phyloP scores from a whole-genome alignment of 352 stramenopile genomes.

The Globisporangium camurandrum region DNA sequence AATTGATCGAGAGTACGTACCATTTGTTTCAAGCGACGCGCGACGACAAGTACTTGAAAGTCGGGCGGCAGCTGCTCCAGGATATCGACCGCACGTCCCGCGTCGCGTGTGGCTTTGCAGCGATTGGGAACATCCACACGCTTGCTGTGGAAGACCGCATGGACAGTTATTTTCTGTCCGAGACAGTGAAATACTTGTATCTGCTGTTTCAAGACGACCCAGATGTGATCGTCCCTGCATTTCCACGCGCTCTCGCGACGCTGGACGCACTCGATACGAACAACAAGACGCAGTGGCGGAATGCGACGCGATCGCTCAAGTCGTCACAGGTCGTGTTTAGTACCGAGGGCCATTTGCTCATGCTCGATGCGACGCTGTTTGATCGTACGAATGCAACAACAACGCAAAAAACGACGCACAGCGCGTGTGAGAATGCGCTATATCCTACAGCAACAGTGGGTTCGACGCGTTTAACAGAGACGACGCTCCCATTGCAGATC shows the following conservation, averaged over 20 bases:
- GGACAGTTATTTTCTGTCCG: constrained; percentile 98
- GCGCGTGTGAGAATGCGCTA: constrained; percentile 43
- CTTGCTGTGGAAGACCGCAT: constrained; percentile 94
- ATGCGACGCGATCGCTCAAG: constrained; percentile 35
- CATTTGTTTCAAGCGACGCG: constrained; percentile 90
- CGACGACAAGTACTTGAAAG: constrained; percentile 86
- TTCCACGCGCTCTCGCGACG: constrained; percentile 10
- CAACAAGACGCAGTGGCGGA: neutral
- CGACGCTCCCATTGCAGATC: constrained; percentile 23
- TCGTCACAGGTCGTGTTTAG: constrained; percentile 72
- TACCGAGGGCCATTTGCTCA: constrained; percentile 75
- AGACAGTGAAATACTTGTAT: constrained; percentile 99
- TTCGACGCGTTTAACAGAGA: too few relatives aligned
- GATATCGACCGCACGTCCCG: constrained; percentile 83
- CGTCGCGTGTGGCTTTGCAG: constrained; percentile 90
- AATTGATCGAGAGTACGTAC: constrained; percentile 97
- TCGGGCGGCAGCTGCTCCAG: constrained; percentile 81
- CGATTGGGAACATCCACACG: constrained; percentile 86
- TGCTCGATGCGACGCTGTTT: constrained; percentile 56
- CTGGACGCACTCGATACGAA: neutral
- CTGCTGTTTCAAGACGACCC: constrained; percentile 95
- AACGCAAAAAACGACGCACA: constrained; percentile 3
- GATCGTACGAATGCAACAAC: constrained; percentile 6
- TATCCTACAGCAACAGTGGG: too few relatives aligned
- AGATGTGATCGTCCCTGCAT: constrained; percentile 56